Evolutionary conservation across 495 filamentous ascomycete species (phyloP), one percentile per base, ranked within the genome.

Genomic region (Lepraria neglecta): DNA sequence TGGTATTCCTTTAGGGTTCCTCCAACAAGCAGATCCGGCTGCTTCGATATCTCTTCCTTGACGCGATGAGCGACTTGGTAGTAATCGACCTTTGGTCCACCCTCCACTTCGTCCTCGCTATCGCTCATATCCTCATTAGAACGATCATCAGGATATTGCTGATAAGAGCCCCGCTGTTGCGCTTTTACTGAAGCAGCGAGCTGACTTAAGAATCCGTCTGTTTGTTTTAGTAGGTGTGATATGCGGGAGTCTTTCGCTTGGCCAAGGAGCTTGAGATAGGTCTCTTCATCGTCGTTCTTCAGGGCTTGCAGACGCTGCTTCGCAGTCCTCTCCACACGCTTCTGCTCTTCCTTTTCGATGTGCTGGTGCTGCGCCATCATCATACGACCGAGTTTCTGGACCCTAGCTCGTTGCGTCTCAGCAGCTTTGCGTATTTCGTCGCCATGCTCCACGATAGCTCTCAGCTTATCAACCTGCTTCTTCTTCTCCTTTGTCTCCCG

Each of bases 161-260:
- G 82, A 30, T 83, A 86, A 54, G 87, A 85, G 60, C 82, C 86
- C 17, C 92, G 87, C 71, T 98, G 94, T 70, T 98, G 94, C 58
- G 86, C 81, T 64, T 92, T 88, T 61, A 98, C 94, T 27, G 92
- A 97, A 4, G 86, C 82, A 21, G 95, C 92, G 59, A 98, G 90
- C 73, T 97, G 92, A 58, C 91, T 87, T 73, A 98, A 81, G 82
- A 97, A 98, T 52, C 89, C 91, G 72, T 98, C 92, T 38, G 94
- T 98, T 75, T 98, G 94, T 65, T 86, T 88, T 38, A 98, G 84
- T 61, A 98, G 80, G 71, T 98, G 94, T 17, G 95, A 94, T 67
- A 98, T 97, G 85, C 94, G 92, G 24, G 91, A 96, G 78, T 98
- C 94, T 77, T 98, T 98, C 62, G 94, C 95, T 71, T 98, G 92